Percentiles rank a stretch among this genome's conserved stretches.
These are phyloP conservation scores for Malbranchea zuffiana DNA, from an alignment of 2,329 filamentous ascomycete genomes.

Conservation along the genomic window DNA sequence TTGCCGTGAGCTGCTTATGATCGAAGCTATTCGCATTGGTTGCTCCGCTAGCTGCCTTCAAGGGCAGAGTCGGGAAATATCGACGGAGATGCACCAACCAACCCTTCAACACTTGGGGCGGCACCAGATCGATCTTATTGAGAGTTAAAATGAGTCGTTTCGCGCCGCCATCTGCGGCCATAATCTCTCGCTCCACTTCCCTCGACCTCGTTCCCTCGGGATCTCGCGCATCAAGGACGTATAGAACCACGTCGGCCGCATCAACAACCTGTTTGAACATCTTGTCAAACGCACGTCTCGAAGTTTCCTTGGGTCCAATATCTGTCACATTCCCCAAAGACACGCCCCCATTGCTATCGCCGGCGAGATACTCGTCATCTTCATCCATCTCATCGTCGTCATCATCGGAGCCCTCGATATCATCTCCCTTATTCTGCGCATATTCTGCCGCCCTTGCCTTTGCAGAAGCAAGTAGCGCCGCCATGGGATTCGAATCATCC, in stretches of 20 bases:
- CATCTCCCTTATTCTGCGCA: slow-evolving; percentile 53
- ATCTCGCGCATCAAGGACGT: slow-evolving; percentile 85
- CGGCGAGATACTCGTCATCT: slow-evolving; percentile 39
- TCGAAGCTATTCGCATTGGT: slow-evolving; percentile 85
- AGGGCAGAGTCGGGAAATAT: slow-evolving; percentile 82
- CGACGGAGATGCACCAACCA: slow-evolving; percentile 78
- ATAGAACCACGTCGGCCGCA: slow-evolving; percentile 78
- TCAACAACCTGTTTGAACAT: slow-evolving; percentile 90
- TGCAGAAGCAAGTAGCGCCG: slow-evolving; percentile 77
- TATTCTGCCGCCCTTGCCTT: slow-evolving; percentile 66
- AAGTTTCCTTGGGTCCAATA: slow-evolving; percentile 44
- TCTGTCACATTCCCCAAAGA: slow-evolving; percentile 44
- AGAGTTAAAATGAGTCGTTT: slow-evolving; percentile 85
- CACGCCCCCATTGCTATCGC: slow-evolving; percentile 37
- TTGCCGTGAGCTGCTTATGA: slow-evolving; percentile 77
- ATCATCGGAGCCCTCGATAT: slow-evolving; percentile 44
- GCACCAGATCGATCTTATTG: slow-evolving; percentile 92
- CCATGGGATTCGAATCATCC: slow-evolving; percentile 75
- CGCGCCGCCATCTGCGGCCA: slow-evolving; percentile 71
- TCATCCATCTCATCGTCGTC: slow-evolving; percentile 38
- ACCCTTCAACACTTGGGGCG: slow-evolving; percentile 65
- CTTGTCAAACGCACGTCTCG: slow-evolving; percentile 84
- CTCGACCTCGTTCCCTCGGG: slow-evolving; percentile 82
- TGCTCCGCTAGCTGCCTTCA: slow-evolving; percentile 71
- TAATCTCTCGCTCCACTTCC: slow-evolving; percentile 81